A percentile compares a stretch with the other conserved stretches of the same genome.
Conservation (phyloP, 2,329 filamentous ascomycete species). For the Aspergillus floridensis region DNA sequence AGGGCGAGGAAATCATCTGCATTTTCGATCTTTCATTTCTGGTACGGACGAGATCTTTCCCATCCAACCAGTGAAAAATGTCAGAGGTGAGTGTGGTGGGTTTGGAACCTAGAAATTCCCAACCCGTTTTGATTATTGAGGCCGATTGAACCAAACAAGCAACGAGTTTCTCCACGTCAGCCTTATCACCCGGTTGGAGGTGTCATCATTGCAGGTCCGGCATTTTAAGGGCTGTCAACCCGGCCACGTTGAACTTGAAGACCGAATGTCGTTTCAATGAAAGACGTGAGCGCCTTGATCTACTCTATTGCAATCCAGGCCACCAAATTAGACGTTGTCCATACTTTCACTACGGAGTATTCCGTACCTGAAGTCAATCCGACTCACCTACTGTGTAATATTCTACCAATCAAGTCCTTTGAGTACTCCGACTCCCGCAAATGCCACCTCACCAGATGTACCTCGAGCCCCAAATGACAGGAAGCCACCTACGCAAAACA, state of each 20-base stretch:
- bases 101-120: not conserved
- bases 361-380: not conserved
- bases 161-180: not conserved
- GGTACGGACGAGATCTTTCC: not conserved
- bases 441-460: not conserved
- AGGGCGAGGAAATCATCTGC: not conserved
- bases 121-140: not conserved
- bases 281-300: not conserved
- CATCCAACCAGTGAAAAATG: too few relatives aligned
- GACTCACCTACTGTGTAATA: not conserved
- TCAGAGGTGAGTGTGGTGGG: too few relatives aligned
- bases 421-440: not conserved
- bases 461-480: not conserved
- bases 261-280: not conserved
- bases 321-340: not conserved
- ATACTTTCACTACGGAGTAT: not conserved
- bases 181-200: not conserved
- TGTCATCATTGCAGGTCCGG: not conserved
- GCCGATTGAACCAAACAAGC: not conserved
- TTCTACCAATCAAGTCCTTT: too few relatives aligned
- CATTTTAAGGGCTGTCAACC: not conserved
- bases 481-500: conserved; percentile 3
- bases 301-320: not conserved
- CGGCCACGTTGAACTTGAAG: not conserved
- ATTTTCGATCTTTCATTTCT: not conserved